A percentile compares a stretch with the other conserved stretches of the same genome.
These are phyloP conservation scores for Tolypocladium sp. DNA, from an alignment of 2,329 filamentous ascomycete species.

Conservation along the genomic window DNA sequence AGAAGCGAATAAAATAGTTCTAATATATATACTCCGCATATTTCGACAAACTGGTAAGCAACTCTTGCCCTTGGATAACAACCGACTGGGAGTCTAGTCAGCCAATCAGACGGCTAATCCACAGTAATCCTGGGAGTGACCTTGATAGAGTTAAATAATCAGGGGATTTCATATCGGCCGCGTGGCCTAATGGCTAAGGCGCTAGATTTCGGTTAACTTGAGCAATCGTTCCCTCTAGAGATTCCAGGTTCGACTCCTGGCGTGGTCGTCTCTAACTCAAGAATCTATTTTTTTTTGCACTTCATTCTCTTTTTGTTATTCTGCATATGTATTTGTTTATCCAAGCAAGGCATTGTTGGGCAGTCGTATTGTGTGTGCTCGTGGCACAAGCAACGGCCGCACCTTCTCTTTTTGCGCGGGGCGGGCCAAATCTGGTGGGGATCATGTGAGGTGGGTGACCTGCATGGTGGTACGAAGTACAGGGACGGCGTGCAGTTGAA, in stretches of 20 bases:
- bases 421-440: background rate
- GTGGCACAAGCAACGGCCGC: background rate
- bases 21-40: too few species aligned
- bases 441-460: background rate
- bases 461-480: background rate
- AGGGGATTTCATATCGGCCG: slow-evolving; percentile 17
- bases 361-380: background rate
- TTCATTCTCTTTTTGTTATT: background rate
- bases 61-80: too few species aligned
- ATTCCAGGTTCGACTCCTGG: slow-evolving; percentile 35
- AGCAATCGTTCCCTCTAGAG: slow-evolving; percentile 23
- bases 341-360: too few species aligned
- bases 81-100: too few species aligned
- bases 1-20: too few species aligned
- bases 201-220: slow-evolving; percentile 29
- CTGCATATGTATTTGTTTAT: background rate
- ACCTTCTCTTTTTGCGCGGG: background rate
- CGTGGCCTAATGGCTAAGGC: slow-evolving; percentile 35
- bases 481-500: background rate
- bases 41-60: too few species aligned
- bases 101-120: background rate
- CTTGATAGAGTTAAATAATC: background rate
- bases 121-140: accelerated
- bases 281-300: background rate
- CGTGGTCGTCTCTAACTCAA: slow-evolving; percentile 21